Evolutionary conservation across 495 filamentous ascomycete species (phyloP).

Genomic region (Hypoxylon lienhwacheense): DNA sequence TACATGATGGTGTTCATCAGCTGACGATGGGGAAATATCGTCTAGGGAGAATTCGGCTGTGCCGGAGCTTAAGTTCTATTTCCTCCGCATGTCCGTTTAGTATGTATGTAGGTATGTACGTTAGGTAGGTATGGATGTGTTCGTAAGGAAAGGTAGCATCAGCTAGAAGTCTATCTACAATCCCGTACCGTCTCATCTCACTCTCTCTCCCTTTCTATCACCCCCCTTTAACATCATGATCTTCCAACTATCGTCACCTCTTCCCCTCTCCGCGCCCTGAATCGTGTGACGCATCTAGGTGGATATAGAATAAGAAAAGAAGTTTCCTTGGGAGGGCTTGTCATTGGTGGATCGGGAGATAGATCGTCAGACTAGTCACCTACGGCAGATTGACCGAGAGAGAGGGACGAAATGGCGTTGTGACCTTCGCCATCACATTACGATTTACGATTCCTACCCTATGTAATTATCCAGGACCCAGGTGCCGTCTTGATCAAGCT

Average conservation of each 20-base stretch:
- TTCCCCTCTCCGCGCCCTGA: constrained; percentile 34
- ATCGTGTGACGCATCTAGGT: constrained; percentile 26
- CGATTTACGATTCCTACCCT: too few species aligned
- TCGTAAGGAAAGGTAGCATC: neutral
- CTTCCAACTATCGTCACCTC: constrained; percentile 24
- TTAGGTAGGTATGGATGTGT: neutral
- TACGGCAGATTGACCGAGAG: constrained; percentile 29
- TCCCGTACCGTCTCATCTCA: constrained; percentile 26
- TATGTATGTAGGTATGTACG: constrained; percentile 1
- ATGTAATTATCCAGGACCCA: too few species aligned
- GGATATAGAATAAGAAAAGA: constrained; percentile 14
- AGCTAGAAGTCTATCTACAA: too few species aligned
- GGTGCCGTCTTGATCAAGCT: constrained; percentile 21
- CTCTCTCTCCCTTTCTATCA: constrained; percentile 6
- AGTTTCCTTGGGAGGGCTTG: constrained; percentile 26
- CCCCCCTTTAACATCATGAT: neutral
- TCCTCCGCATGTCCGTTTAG: constrained; percentile 24
- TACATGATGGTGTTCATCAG: constrained; percentile 30
- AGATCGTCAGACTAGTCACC: constrained; percentile 22
- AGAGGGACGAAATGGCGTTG: constrained; percentile 1
- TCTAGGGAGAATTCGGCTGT: constrained; percentile 14
- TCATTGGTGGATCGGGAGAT: constrained; percentile 28
- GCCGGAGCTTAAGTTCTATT: constrained; percentile 18
- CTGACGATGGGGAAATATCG: constrained; percentile 26
- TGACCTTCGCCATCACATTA: constrained; percentile 24